These are phyloP conservation scores for Tagetes patula DNA, from an alignment of 129 eudicot species.

Conservation along the genomic window DNA sequence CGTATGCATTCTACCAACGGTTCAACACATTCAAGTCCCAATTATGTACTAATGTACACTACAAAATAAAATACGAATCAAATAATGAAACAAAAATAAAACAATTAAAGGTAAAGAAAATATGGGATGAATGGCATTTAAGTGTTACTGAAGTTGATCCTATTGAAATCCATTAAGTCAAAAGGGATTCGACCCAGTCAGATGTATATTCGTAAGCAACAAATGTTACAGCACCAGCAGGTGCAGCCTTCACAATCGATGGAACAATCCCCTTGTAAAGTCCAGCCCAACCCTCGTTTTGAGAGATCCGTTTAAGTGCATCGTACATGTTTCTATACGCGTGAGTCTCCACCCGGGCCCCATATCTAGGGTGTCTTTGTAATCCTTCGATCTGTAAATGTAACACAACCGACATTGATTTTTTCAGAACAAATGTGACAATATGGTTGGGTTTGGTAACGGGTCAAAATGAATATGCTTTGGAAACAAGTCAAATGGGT, in stretches of 20 bases:
- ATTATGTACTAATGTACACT: too few species aligned
- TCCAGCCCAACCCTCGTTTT: constrained; percentile 81
- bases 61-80: too few species aligned
- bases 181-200: constrained; percentile 69
- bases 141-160: constrained; percentile 8
- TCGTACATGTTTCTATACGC: constrained; percentile 79
- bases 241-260: constrained; percentile 91
- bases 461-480: background rate
- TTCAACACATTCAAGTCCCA: too few species aligned
- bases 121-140: constrained; percentile 10
- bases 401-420: constrained; percentile 1
- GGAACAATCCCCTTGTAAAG: constrained; percentile 96
- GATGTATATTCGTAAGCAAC: constrained; percentile 78
- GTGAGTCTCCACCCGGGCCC: constrained; percentile 72
- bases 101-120: constrained; percentile 1
- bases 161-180: constrained; percentile 31
- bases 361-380: constrained; percentile 76
- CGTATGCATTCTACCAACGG: too few species aligned
- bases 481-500: background rate
- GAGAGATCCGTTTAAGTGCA: constrained; percentile 61
- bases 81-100: background rate
- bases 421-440: background rate
- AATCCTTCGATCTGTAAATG: constrained; percentile 74
- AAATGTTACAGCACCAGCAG: constrained; percentile 98
- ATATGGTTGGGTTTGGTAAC: background rate